Evolutionary conservation across 2,329 filamentous ascomycete species (phyloP).

Genomic region (Fusarium nematophilum): DNA sequence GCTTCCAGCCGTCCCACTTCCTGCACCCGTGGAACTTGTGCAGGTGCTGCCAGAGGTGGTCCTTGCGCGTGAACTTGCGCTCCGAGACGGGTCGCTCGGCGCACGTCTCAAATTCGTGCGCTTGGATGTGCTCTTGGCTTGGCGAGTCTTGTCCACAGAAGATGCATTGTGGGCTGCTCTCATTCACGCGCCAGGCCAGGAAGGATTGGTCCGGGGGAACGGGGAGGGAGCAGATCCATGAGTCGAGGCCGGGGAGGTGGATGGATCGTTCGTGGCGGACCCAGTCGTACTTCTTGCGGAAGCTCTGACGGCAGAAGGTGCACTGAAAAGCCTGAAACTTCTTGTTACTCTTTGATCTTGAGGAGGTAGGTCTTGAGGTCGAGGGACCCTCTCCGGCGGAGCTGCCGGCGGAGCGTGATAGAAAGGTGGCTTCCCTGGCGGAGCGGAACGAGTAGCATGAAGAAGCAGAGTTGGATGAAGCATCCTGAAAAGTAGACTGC

Average conservation of each 20-base stretch:
- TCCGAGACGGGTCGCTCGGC: constrained; percentile 58
- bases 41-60: constrained; percentile 56
- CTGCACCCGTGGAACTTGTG: constrained; percentile 59
- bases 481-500: constrained; percentile 33
- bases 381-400: constrained; percentile 34
- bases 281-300: constrained; percentile 56
- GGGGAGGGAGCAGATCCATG: constrained; percentile 63
- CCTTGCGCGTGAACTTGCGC: constrained; percentile 56
- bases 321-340: constrained; percentile 48
- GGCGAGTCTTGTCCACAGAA: constrained; percentile 53
- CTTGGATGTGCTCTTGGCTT: constrained; percentile 50
- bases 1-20: constrained; percentile 61
- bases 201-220: constrained; percentile 50
- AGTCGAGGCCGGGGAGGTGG: constrained; percentile 55
- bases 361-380: constrained; percentile 22
- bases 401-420: constrained; percentile 37
- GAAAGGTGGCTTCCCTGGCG: constrained; percentile 16
- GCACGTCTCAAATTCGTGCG: constrained; percentile 60
- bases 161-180: constrained; percentile 54
- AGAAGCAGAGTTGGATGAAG: constrained; percentile 44
- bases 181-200: constrained; percentile 61
- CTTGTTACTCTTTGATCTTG: constrained; percentile 22
- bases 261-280: constrained; percentile 62
- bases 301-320: constrained; percentile 52
- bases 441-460: constrained; percentile 41